A percentile compares a stretch with the other conserved stretches of the same genome.
phyloP scores from a whole-genome alignment of 2,329 filamentous ascomycete genomes.

The Ceratocystis harringtonii region DNA sequence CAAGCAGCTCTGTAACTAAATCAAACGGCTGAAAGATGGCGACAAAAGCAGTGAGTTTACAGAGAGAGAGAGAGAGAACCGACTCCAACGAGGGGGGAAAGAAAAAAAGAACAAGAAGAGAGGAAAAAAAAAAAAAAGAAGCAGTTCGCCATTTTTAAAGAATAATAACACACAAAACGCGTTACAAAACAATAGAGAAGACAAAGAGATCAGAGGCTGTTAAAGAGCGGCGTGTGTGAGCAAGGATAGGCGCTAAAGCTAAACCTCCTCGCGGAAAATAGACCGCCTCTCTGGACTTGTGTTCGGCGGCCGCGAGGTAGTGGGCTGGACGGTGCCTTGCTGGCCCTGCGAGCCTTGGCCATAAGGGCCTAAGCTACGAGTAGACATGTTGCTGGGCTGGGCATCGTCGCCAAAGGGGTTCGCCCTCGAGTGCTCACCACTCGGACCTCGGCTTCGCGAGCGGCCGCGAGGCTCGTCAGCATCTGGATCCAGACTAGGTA shows the following conservation, averaged over 20 bases:
- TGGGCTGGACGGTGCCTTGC: slow-evolving; percentile 21
- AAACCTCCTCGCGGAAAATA: slow-evolving; percentile 56
- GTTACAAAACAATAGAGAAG: not conserved
- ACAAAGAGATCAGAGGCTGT: not conserved
- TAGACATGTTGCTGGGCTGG: slow-evolving; percentile 43
- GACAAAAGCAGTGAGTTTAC: not conserved
- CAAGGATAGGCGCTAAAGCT: slow-evolving; percentile 16
- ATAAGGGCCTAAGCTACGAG: slow-evolving; percentile 59
- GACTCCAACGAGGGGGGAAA: not conserved
- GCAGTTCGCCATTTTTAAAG: not conserved
- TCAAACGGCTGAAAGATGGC: not conserved
- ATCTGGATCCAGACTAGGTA: slow-evolving; percentile 15
- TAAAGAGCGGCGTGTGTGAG: not conserved
- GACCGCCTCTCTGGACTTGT: slow-evolving; percentile 55
- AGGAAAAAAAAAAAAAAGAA: not conserved
- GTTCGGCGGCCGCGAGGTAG: slow-evolving; percentile 24
- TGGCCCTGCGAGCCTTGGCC: slow-evolving; percentile 22
- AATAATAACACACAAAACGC: not conserved
- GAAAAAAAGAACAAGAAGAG: not conserved
- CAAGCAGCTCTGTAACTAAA: not conserved
- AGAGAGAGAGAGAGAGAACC: slow-evolving; percentile 2
- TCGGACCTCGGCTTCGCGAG: slow-evolving; percentile 30
- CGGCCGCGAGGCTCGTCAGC: slow-evolving; percentile 25
- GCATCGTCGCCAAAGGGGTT: slow-evolving; percentile 63
- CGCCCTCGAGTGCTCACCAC: slow-evolving; percentile 23